Percentiles rank a stretch among this genome's conserved stretches.
phyloP scores from a whole-genome alignment of 2,329 filamentous ascomycete genomes.

The Aspergillus bombycis region DNA sequence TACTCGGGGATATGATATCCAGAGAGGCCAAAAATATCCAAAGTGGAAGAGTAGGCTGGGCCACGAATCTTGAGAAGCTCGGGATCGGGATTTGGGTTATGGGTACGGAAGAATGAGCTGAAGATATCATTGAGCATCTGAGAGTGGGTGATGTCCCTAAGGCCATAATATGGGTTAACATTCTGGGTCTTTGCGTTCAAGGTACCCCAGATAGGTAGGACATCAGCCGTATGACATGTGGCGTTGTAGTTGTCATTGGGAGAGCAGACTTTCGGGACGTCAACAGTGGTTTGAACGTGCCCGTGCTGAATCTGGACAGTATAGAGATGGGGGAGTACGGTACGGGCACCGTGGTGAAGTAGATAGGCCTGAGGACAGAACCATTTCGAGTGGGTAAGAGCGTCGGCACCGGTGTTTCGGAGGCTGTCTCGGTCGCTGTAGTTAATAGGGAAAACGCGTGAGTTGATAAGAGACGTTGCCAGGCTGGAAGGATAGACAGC shows the following conservation, averaged over 20 bases:
- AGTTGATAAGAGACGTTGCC: neutral
- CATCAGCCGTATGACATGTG: neutral
- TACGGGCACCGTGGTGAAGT: neutral
- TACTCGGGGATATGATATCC: neutral
- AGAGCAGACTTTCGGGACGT: neutral
- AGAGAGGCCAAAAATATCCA: neutral
- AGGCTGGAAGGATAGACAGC: neutral
- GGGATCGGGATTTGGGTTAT: neutral
- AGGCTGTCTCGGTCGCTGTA: neutral
- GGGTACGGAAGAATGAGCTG: neutral
- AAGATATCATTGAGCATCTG: neutral
- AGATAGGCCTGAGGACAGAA: neutral
- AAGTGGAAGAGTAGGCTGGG: neutral
- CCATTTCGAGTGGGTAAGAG: neutral
- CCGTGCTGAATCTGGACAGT: neutral
- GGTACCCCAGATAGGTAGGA: neutral
- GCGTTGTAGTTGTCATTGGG: neutral
- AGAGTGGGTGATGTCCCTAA: neutral
- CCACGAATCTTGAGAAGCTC: neutral
- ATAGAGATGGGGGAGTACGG: neutral
- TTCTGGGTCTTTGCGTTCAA: neutral
- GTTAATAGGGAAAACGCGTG: neutral
- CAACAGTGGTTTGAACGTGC: neutral
- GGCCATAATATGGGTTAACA: neutral
- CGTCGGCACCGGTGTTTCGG: neutral